Base-by-base conservation (phyloP, 139 green algal species). In the Penium margaritaceum region DNA sequence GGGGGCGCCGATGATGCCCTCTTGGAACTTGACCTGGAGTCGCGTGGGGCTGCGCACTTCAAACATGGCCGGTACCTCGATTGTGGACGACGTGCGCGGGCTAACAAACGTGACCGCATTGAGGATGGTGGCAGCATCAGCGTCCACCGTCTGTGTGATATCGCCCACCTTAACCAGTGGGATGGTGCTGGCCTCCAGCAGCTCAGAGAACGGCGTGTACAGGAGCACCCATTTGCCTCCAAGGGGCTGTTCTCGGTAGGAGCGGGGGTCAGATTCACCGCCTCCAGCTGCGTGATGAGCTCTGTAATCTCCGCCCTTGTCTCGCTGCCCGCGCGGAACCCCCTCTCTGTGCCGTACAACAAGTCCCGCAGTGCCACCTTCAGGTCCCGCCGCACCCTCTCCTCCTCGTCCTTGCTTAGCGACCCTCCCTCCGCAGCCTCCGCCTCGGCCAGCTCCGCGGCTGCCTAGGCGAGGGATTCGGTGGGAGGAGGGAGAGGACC, bases 241-340 rank as follows among this genome's bases (percentile, higher is more conserved):
- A 96, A 77, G 66, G 66, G 29, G 32, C 72, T 14, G 14, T 86
- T 79, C 37, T 94, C 87, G 61, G 86, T 90, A 19, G 88, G 84
- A 21, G 82, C 84, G 1, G 88, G 84, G 2, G 78, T 92, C 21
- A 91, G 91, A 80, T 92, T 96, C 43, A 76, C 75, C 14, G 91
- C 91, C 82, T 97, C 92, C 60, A 97, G 84, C 80, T 96, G 91
- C 5, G 84, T 84, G 55, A 97, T 90, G 32, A 97, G 81, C 85
- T 97, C 92, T 64, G 86, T 90, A 69, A 97, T 90, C 70, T 97
- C 90, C 3, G 84, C 88, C 1, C 86, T 70, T 24, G 88, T 74
- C 64, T 96, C 92, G 53, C 80, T 88, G 36, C 81, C 81, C 0
- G 90, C 91, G 2, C 61, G 53, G 34, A 94, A 68, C 32, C 92